phyloP scores from a whole-genome alignment of 148 eudicot genomes.

The Tetragonia tetragonoides region DNA sequence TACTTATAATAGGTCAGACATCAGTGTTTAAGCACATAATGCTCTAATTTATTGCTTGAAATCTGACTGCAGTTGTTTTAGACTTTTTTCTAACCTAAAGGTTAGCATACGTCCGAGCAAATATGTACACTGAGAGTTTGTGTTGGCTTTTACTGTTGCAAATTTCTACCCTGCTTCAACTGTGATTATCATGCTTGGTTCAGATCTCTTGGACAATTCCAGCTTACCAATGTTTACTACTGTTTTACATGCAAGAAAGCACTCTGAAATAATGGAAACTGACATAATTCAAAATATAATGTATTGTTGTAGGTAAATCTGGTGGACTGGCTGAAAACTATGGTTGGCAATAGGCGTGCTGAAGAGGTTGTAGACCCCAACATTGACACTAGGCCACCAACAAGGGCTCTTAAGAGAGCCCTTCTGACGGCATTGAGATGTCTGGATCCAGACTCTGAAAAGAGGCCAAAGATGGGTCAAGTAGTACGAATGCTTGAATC shows the following conservation, averaged over 20 bases:
- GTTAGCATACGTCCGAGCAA: not conserved
- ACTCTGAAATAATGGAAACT: slow-evolving; percentile 1
- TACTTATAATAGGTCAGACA: not conserved
- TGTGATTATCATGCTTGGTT: not conserved
- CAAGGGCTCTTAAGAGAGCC: slow-evolving; percentile 75
- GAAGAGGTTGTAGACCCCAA: slow-evolving; percentile 88
- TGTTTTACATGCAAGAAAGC: not conserved
- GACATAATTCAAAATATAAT: not conserved
- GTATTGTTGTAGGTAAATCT: slow-evolving; percentile 62
- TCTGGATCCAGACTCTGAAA: slow-evolving; percentile 76
- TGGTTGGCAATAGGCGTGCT: slow-evolving; percentile 76
- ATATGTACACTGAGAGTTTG: not conserved
- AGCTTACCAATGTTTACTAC: not conserved
- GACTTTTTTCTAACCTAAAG: not conserved
- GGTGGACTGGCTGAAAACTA: slow-evolving; percentile 90
- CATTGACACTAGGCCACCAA: slow-evolving; percentile 67
- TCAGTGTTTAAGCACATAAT: not conserved
- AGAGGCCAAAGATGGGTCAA: slow-evolving; percentile 86
- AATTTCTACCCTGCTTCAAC: not conserved
- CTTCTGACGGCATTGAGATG: slow-evolving; percentile 88
- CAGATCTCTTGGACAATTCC: not conserved
- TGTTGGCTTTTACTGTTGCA: not conserved
- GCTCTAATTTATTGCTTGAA: not conserved
- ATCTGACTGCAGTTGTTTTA: not conserved
- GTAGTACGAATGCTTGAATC: slow-evolving; percentile 95